Percentiles rank a stretch among this genome's conserved stretches.
These are phyloP conservation scores for Paracamarosporium sp. DNA, from an alignment of 2,329 filamentous ascomycete species.

Conservation along the genomic window DNA sequence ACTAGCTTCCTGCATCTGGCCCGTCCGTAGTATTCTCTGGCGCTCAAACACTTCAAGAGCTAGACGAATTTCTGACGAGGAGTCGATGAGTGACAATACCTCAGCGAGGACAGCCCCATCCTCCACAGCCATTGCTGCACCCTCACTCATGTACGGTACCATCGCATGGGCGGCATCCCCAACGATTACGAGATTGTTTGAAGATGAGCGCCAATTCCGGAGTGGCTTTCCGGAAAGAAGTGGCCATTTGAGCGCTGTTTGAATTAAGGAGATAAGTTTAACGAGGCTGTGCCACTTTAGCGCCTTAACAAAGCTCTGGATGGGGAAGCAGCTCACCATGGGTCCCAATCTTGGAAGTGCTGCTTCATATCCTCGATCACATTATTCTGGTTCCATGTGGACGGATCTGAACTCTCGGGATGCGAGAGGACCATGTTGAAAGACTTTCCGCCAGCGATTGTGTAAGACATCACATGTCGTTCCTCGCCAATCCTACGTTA, in stretches of 20 bases:
- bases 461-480: constrained; percentile 56
- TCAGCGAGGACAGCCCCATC: constrained; percentile 68
- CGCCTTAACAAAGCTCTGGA: background rate
- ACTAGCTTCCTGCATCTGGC: constrained; percentile 18
- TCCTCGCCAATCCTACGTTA: constrained; percentile 54
- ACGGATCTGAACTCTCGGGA: constrained; percentile 64
- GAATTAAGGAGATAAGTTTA: constrained; percentile 35
- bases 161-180: constrained; percentile 31
- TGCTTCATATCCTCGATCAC: constrained; percentile 66
- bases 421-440: constrained; percentile 70
- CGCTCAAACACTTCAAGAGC: constrained; percentile 50
- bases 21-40: constrained; percentile 25
- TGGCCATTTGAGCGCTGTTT: constrained; percentile 26
- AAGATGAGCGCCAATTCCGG: constrained; percentile 17
- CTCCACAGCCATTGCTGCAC: constrained; percentile 70
- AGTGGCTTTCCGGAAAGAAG: constrained; percentile 20
- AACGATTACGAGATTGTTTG: constrained; percentile 21
- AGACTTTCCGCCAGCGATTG: constrained; percentile 58
- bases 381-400: constrained; percentile 58
- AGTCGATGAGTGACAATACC: constrained; percentile 32
- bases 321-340: constrained; percentile 48
- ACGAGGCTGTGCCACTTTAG: constrained; percentile 20
- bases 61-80: constrained; percentile 28
- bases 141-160: constrained; percentile 28
- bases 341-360: constrained; percentile 68